Conservation (phyloP, 2,329 filamentous ascomycete species). For the Metarhizium rileyi region DNA sequence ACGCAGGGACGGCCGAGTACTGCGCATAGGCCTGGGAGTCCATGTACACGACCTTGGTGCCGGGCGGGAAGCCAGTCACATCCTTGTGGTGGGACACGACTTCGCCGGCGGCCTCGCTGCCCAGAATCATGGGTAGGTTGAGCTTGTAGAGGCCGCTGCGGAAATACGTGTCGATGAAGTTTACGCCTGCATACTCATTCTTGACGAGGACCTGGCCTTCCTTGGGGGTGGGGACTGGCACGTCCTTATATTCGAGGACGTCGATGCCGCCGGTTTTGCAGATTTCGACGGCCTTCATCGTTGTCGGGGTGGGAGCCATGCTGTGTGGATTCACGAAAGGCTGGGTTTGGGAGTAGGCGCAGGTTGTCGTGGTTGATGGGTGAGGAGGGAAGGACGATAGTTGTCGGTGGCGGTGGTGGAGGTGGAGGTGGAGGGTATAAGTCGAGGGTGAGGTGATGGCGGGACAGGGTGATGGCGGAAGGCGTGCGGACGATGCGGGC, state of each 20-base stretch:
- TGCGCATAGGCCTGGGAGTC: conserved; percentile 42
- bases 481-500: neutral
- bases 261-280: conserved; percentile 57
- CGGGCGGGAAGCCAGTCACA: conserved; percentile 43
- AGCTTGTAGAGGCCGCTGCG: conserved; percentile 71
- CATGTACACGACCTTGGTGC: conserved; percentile 66
- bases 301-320: conserved; percentile 65
- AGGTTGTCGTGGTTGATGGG: neutral
- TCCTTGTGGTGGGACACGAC: conserved; percentile 52
- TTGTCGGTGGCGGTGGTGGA: neutral
- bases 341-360: neutral
- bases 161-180: conserved; percentile 90
- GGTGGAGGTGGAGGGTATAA: neutral
- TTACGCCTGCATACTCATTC: conserved; percentile 72
- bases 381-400: neutral
- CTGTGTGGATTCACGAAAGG: neutral
- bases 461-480: neutral
- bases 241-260: conserved; percentile 61
- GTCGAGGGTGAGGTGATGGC: neutral
- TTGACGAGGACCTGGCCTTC: conserved; percentile 70
- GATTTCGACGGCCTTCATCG: conserved; percentile 58
- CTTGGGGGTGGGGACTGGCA: conserved; percentile 56
- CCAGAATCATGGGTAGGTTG: conserved; percentile 65
- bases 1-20: conserved; percentile 43
- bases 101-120: conserved; percentile 68